Evolutionary conservation across 2,329 filamentous ascomycete species (phyloP).

Genomic region (Pseudogymnoascus sp.): DNA sequence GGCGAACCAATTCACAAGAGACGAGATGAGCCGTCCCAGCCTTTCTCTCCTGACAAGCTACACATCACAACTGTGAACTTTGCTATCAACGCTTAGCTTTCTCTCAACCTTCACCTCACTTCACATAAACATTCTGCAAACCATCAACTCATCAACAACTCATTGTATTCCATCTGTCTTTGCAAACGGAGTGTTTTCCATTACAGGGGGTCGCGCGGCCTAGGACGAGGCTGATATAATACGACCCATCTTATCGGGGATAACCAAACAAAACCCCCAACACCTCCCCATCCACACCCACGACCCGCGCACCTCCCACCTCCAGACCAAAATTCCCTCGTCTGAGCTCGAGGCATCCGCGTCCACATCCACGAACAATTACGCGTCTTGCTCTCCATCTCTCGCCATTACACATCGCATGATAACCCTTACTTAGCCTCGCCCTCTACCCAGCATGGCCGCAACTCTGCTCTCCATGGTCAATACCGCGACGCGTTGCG

Average conservation of each 20-base stretch:
- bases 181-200: background rate
- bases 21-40: background rate
- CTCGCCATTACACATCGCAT: background rate
- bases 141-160: background rate
- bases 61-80: background rate
- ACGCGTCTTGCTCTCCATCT: background rate
- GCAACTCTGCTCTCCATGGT: background rate
- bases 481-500: slow-evolving; percentile 1
- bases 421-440: background rate
- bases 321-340: background rate
- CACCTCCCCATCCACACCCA: background rate
- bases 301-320: background rate
- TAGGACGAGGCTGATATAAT: slow-evolving; percentile 7
- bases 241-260: slow-evolving; percentile 6
- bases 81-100: background rate
- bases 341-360: background rate
- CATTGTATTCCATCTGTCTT: background rate
- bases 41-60: background rate
- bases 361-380: slow-evolving; percentile 1
- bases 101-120: background rate
- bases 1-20: background rate
- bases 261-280: slow-evolving; percentile 7
- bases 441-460: background rate
- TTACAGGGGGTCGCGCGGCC: background rate
- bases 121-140: background rate